Evolutionary conservation across 169 alveolate genomes (phyloP), one percentile per base, ranked within the genome.

Genomic region (Cryptosporidium baileyi): DNA sequence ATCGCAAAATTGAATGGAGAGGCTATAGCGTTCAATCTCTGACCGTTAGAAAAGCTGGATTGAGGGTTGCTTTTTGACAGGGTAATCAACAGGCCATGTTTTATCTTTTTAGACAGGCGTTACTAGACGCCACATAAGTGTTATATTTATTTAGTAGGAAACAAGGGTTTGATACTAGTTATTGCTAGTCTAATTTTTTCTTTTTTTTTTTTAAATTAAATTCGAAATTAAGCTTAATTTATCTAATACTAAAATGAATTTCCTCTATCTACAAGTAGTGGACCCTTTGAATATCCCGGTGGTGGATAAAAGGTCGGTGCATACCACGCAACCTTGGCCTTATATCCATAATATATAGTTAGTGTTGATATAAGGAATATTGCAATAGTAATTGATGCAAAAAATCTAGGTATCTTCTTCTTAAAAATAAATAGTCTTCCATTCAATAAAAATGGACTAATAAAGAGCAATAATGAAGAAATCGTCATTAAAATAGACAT

Each of bases 61-160:
- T 54, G 65, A 61, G 28, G 85, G 85, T 74, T 74, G 85, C 67
- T 54, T 74, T 40, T 54, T 51, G 36, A 74, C 67, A 40, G 67
- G 51, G 85, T 74, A 60, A 40, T 74, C 65, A 74, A 24, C 67
- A 34, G 85, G 85, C 85, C 67, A 61, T 61, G 22, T 6, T 61
- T 26, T 32, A 61, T 36, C 22, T 32, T 74, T 26, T 52, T 52
- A 17, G 85, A 74, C 67, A 74, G 85, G 85, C 85, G 85, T 74
- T 74, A 74, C 85, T 74, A 74, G 67, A 74, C 85, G 85, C 85
- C 85, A 74, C 85, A 74, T 43, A 43, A 43, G 15, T 43, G 9
- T 43, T 5, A 52, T 60, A 13, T 61, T n/a, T n/a, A n/a, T n/a
- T 17, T 60, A 30, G 57, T 32, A n/a, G 67, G 22, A 8, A 3